Conservation (phyloP, 73 alveolate species). For the Symbiodinium pilosum region DNA sequence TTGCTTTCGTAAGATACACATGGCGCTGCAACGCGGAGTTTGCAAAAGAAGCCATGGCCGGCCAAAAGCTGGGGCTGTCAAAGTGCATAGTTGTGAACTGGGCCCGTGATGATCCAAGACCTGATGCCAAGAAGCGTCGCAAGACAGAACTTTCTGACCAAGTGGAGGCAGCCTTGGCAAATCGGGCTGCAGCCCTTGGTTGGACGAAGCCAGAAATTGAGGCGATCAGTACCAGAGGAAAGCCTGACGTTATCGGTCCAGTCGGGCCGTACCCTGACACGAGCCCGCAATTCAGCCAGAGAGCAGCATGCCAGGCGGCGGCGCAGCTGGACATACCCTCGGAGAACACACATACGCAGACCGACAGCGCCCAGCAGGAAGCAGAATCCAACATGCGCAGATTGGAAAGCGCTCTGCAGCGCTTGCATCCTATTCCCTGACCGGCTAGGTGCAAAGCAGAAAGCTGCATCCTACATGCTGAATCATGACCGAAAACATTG, state of each 20-base stretch:
- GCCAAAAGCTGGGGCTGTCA: constrained; percentile 51
- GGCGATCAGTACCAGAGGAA: constrained; percentile 34
- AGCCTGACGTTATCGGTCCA: constrained; percentile 39
- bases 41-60: constrained; percentile 89
- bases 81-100: constrained; percentile 64
- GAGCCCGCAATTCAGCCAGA: not conserved
- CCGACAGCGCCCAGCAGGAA: not conserved
- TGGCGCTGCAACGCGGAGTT: constrained; percentile 89
- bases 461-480: not conserved
- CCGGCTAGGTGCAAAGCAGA: not conserved
- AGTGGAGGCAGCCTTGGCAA: constrained; percentile 68
- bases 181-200: constrained; percentile 62
- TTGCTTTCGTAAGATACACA: constrained; percentile 67
- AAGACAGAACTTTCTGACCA: constrained; percentile 4
- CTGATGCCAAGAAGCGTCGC: constrained; percentile 82
- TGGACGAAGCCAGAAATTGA: constrained; percentile 72
- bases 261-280: constrained; percentile 75
- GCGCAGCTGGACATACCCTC: not conserved
- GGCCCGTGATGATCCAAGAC: constrained; percentile 87
- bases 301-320: no score
- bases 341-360: not conserved
- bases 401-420: constrained; percentile 48
- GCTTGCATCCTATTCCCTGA: not conserved
- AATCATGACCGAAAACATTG: no score
- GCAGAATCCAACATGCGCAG: constrained; percentile 57